These are phyloP conservation scores for Fraxinus floribunda DNA, from an alignment of 305 asterid species.

Conservation along the genomic window DNA sequence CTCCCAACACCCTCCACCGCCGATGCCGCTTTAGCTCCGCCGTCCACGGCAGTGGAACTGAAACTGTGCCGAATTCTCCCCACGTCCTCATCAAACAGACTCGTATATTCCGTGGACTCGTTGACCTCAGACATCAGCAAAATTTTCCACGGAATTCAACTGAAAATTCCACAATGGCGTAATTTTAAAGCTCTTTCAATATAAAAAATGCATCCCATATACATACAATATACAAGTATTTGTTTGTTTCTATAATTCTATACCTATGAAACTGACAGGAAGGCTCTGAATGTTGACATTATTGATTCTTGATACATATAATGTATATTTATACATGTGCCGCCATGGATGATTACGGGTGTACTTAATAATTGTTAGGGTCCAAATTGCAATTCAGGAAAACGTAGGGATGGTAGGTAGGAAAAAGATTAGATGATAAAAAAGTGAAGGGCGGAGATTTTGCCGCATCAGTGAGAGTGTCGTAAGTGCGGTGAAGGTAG, in stretches of 20 bases:
- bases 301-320: slow-evolving; percentile 24
- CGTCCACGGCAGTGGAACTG: slow-evolving; percentile 20
- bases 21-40: slow-evolving; percentile 20
- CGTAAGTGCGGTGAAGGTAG: slow-evolving; percentile 22
- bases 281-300: slow-evolving; percentile 16
- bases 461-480: slow-evolving; percentile 37
- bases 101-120: slow-evolving; percentile 40
- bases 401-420: slow-evolving; percentile 24
- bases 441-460: slow-evolving; percentile 26
- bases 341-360: slow-evolving; percentile 36
- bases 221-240: neutral
- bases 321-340: neutral
- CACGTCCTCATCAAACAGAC: slow-evolving; percentile 29
- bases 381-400: slow-evolving; percentile 29
- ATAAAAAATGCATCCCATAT: neutral
- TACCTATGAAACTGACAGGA: slow-evolving; percentile 27
- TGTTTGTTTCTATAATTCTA: slow-evolving; percentile 9
- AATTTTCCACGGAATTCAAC: slow-evolving; percentile 17
- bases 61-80: slow-evolving; percentile 31
- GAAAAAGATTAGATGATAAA: neutral
- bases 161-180: slow-evolving; percentile 30
- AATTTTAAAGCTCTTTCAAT: slow-evolving; percentile 27
- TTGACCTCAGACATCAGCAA: slow-evolving; percentile 62
- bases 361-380: slow-evolving; percentile 29
- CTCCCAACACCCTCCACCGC: slow-evolving; percentile 18